These are phyloP conservation scores for Talaromyces sp. DNA, from an alignment of 2,329 filamentous ascomycete species.

Conservation along the genomic window DNA sequence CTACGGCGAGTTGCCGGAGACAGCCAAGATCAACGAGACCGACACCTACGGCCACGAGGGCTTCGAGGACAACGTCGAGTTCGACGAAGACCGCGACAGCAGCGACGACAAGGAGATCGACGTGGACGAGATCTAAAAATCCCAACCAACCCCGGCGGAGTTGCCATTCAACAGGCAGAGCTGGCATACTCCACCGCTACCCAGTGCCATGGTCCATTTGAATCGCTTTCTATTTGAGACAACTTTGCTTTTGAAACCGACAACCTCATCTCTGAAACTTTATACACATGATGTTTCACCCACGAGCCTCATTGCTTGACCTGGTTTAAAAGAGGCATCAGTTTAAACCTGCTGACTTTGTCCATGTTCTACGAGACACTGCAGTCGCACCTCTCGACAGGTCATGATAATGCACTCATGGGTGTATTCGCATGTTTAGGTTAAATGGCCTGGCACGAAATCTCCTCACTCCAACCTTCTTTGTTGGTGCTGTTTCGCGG, in stretches of 20 bases:
- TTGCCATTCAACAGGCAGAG: slow-evolving; percentile 2
- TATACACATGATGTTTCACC: slow-evolving; percentile 3
- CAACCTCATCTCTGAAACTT: slow-evolving; percentile 2
- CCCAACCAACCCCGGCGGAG: slow-evolving; percentile 13
- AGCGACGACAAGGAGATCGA: slow-evolving; percentile 76
- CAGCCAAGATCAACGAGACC: slow-evolving; percentile 99
- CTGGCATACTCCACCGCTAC: slow-evolving; percentile 9
- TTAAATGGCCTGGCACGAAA: not conserved
- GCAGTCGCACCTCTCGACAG: not conserved
- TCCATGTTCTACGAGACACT: not conserved
- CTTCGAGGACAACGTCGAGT: slow-evolving; percentile 97
- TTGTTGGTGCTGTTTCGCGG: not conserved
- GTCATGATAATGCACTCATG: not conserved
- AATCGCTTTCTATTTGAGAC: slow-evolving; percentile 10
- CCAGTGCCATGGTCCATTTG: slow-evolving; percentile 11
- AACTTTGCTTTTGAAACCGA: not conserved
- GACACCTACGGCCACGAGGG: slow-evolving; percentile 85
- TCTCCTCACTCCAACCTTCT: not conserved
- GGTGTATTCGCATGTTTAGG: not conserved
- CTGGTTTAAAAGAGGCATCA: slow-evolving; percentile 5
- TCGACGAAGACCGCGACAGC: slow-evolving; percentile 82
- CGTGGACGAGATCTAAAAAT: slow-evolving; percentile 83
- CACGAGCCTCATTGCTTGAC: slow-evolving; percentile 7
- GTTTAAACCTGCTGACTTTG: slow-evolving; percentile 1
- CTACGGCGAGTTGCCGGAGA: slow-evolving; percentile 95